Base-by-base conservation (phyloP, 257 asterid genomes). In the Sherardia arvensis region DNA sequence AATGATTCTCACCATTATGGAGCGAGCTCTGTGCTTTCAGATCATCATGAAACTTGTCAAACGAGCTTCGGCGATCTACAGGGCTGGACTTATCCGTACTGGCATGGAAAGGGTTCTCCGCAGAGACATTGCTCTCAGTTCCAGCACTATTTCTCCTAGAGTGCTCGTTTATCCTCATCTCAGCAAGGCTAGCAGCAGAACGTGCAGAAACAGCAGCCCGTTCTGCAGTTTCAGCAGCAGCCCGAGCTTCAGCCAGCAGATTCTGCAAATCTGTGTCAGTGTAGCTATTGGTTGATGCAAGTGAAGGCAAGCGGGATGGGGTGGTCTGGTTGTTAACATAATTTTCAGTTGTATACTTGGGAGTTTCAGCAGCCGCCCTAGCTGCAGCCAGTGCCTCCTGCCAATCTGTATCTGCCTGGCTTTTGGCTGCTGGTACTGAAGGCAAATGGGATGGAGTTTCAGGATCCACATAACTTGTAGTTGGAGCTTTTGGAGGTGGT, bases 151-250 rank as follows among this genome's bases (percentile, higher is more conserved):
- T 85, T 62, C 64, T 81, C 79, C 75, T 78, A 56, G 66, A 65
- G 51, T 89, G 85, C 76, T 84, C 97, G 47, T 78, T 87, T 66
- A 89, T 90, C 30, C 90, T 83, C 54, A 84, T 75, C 59, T 85
- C 85, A 59, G 99, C 96, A 62, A 92, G 81, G 69, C 76, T 85
- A n/a, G 99, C 97, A 6, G 95, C 99, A 43, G 96, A 78, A 29
- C 95, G 94, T 12, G 99, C 97, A 65, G 95, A 87, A 25, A 95
- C 81, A 3, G 99, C 99, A 2, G 99, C 99, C 8, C 81, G 90
- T 58, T 93, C 96, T 1, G 99, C 99, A 18, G 86, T 40, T 8
- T 93, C 96, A 22, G 96, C 97, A 6, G 95, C 99, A 4, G 95
- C 88, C 69, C 78, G 80, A 55, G 97, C 99, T 59, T 95, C 95